These are phyloP conservation scores for Boletus pseudo-olivaceus DNA, from an alignment of 768 basidiomycete genomes.

Conservation along the genomic window DNA sequence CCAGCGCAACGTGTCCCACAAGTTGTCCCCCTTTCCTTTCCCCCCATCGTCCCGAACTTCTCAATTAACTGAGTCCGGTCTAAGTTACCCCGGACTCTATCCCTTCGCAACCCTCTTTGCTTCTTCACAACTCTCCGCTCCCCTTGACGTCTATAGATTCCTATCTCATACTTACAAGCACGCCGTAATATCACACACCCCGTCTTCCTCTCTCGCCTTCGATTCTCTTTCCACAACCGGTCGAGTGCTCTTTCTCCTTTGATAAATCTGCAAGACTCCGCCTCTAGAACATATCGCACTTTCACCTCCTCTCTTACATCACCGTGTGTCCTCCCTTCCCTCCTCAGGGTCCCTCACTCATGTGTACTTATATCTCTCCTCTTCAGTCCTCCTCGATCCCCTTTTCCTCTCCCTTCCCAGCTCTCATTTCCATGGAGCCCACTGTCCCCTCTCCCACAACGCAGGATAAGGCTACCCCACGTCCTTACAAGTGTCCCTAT, in stretches of 20 bases:
- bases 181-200: constrained; percentile 27
- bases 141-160: constrained; percentile 24
- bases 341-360: constrained; percentile 14
- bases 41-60: constrained; percentile 13
- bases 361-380: constrained; percentile 31
- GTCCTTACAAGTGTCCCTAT: constrained; percentile 97
- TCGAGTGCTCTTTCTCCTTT: constrained; percentile 9
- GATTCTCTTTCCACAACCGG: constrained; percentile 23
- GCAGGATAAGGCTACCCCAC: constrained; percentile 42
- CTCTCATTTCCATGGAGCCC: constrained; percentile 24
- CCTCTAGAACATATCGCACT: constrained; percentile 20
- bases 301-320: constrained; percentile 16
- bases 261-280: constrained; percentile 20
- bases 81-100: constrained; percentile 30
- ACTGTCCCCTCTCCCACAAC: constrained; percentile 3
- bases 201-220: constrained; percentile 17
- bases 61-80: constrained; percentile 25
- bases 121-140: constrained; percentile 18
- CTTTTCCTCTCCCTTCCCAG: constrained; percentile 11
- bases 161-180: constrained; percentile 22
- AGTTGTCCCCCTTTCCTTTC: constrained; percentile 15
- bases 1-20: constrained; percentile 17
- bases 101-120: constrained; percentile 12
- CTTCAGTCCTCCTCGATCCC: constrained; percentile 15
- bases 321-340: constrained; percentile 17